Conservation (phyloP, 306 rosid species). For the Dalbergia cultrata region DNA sequence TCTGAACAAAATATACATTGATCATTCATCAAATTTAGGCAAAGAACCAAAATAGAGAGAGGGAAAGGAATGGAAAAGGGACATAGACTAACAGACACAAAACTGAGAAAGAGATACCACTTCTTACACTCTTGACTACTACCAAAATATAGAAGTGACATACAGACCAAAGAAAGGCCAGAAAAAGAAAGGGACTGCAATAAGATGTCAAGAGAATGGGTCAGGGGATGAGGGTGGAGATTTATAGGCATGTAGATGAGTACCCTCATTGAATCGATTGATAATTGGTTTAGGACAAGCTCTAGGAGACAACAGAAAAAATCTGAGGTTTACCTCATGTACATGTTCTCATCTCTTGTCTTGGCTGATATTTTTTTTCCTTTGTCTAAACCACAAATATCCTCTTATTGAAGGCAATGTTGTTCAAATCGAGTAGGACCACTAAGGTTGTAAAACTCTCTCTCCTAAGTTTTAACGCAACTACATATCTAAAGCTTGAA, state of each 20-base stretch:
- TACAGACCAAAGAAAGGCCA: conserved; percentile 31
- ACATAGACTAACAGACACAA: conserved; percentile 8
- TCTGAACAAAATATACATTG: conserved; percentile 33
- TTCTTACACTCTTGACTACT: conserved; percentile 49
- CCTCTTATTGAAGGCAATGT: too few species aligned
- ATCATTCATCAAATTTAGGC: conserved; percentile 12
- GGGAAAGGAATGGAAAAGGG: conserved; percentile 6
- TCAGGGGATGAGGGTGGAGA: conserved; percentile 6
- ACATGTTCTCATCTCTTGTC: conserved; percentile 11
- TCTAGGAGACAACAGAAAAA: conserved; percentile 33
- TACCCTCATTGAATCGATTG: conserved; percentile 35
- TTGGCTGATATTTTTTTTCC: not conserved
- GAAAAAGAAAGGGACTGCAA: conserved; percentile 30
- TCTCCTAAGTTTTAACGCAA: too few species aligned
- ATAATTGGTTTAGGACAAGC: conserved; percentile 31
- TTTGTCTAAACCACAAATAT: too few species aligned
- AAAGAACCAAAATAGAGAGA: not conserved
- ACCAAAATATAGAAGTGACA: conserved; percentile 30
- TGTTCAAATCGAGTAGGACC: too few species aligned
- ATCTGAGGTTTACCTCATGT: conserved; percentile 26
- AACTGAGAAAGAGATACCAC: conserved; percentile 40
- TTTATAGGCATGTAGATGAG: conserved; percentile 41
- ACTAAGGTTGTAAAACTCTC: too few species aligned
- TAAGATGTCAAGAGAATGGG: conserved; percentile 38
- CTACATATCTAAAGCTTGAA: too few species aligned